Base-by-base conservation (phyloP, 2,329 filamentous ascomycete genomes). In the Endoconidiophora polonica region DNA sequence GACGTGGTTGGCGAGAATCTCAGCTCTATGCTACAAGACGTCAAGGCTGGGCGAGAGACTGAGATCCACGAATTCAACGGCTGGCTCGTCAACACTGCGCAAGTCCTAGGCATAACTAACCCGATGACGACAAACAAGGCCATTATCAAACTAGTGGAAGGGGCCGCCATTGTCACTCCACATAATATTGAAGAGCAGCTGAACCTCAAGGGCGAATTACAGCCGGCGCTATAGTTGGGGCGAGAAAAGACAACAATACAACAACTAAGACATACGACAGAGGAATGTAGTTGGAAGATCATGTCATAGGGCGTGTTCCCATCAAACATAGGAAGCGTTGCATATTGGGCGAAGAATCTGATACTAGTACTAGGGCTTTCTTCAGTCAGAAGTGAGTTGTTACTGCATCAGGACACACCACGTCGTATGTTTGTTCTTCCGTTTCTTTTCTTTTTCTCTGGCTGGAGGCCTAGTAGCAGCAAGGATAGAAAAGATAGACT, bases 11-110 rank as follows among this genome's bases (percentile, higher is more conserved):
- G 68, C 2, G 63, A 69, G 29, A 80, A 80, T 58, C 71, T 63
- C 7, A 78, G 74, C 59, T 78, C 74, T 3, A 80, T 80, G 76
- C 65, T 77, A 4, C 76, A 80, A 60, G 76, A 80, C 57, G 66
- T 73, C 10, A 60, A 58, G 29, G 67, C 69, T 5, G 70, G 71
- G 14, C 70, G 69, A 57, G 57, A 59, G 50, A 78, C 76, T 4
- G 76, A 79, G 59, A 67, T 79, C 41, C 59, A 65, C 46, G 73
- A 77, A 55, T 72, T 80, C 56, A 79, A 79, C 57, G 76, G 76
- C 48, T 78, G 72, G 68, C 61, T 78, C 16, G 62, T 71, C 33
- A 69, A 71, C 38, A 71, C 62, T 57, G 69, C 67, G 4, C 58
- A 55, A 16, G 65, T 65, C 26, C 60, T 72, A 3, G 59, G 59